phyloP scores from a whole-genome alignment of 306 rosid species.

The Cyamopsis tetragonoloba region DNA sequence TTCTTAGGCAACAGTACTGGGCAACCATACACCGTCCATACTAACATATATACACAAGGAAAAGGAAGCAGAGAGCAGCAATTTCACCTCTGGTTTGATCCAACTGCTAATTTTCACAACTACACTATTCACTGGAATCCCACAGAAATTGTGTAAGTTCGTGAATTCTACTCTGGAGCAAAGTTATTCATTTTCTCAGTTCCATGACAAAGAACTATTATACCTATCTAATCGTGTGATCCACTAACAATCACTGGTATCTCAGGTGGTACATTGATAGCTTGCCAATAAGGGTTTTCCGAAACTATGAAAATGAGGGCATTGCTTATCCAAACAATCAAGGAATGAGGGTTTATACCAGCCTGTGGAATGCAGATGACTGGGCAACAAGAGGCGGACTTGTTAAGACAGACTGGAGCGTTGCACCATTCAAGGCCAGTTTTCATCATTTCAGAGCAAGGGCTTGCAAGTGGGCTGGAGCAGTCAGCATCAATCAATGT shows the following conservation, averaged over 20 bases:
- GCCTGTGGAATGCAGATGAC: constrained; percentile 73
- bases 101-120: constrained; percentile 65
- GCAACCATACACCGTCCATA: constrained; percentile 69
- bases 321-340: constrained; percentile 63
- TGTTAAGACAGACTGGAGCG: constrained; percentile 51
- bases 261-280: constrained; percentile 74
- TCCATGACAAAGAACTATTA: not conserved
- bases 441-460: constrained; percentile 55
- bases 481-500: constrained; percentile 42
- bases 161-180: not conserved
- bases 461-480: constrained; percentile 67
- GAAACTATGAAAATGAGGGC: constrained; percentile 55
- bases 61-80: constrained; percentile 62
- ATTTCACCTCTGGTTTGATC: constrained; percentile 78
- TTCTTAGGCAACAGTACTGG: constrained; percentile 69
- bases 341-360: constrained; percentile 68
- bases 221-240: not conserved
- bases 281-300: constrained; percentile 58
- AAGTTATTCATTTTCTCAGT: not conserved
- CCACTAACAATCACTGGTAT: not conserved
- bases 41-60: constrained; percentile 58
- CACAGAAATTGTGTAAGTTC: constrained; percentile 56
- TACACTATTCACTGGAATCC: constrained; percentile 85
- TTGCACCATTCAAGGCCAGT: constrained; percentile 54
- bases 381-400: constrained; percentile 87